Percentiles rank a stretch among this genome's conserved stretches.
phyloP scores from a whole-genome alignment of 2,329 filamentous ascomycete genomes.

The Colletotrichum gigasporum region DNA sequence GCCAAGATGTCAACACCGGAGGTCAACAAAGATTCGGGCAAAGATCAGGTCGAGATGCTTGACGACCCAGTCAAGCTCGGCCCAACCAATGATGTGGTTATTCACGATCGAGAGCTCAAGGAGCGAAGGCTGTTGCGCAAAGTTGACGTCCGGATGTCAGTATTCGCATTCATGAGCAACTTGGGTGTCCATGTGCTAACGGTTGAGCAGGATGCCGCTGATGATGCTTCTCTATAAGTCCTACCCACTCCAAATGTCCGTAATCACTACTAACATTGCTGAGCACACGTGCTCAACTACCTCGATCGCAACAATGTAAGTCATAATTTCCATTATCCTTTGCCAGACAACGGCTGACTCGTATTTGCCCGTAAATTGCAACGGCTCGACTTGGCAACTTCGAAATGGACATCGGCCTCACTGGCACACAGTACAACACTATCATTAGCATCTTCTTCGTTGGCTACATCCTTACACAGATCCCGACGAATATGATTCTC shows the following conservation, averaged over 20 bases:
- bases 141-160: neutral
- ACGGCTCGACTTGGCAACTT: constrained; percentile 5
- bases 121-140: neutral
- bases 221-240: constrained; percentile 15
- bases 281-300: constrained; percentile 4
- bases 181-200: neutral
- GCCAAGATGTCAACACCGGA: neutral
- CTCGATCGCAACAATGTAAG: neutral
- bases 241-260: neutral
- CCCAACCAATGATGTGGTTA: neutral
- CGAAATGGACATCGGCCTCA: constrained; percentile 6
- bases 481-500: constrained; percentile 23
- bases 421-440: constrained; percentile 11
- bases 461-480: constrained; percentile 9
- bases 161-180: too few relatives aligned
- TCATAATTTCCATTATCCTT: accelerated
- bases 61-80: neutral
- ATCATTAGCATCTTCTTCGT: constrained; percentile 19
- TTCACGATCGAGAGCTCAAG: neutral
- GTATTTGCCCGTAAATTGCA: neutral
- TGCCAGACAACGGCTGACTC: neutral
- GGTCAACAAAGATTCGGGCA: neutral
- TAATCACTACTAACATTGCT: neutral
- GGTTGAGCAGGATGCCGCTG: neutral
- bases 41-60: neutral